Evolutionary conservation across 176 grass and related monocot genomes (phyloP), one percentile per base, ranked within the genome.

Genomic region (Typha latifolia): DNA sequence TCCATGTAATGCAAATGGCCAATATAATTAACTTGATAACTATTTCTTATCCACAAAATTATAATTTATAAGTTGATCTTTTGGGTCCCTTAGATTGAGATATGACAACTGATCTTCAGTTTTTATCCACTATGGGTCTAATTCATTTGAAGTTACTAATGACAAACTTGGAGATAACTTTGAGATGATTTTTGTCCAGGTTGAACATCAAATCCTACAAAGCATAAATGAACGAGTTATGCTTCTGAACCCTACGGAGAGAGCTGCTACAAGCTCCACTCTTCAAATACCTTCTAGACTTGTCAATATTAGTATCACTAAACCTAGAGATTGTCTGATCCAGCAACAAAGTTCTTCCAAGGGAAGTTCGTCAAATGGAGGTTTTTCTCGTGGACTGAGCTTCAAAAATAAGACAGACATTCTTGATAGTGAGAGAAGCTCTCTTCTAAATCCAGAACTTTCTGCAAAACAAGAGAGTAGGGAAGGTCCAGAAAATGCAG

Each of bases 381-480:
- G 29, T 14, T 61, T 72, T 72, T 61, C 69, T 48, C 32, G 5
- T 72, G 69, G 69, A 4, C 34, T 21, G 32, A 72, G 69, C 53
- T 72, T 72, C 19, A 72, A 72, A 47, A 72, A 61, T 32, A 72
- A 62, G 24, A 55, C 67, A 48, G 21, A 8, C 15, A 14, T 70
- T 56, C 15, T 61, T 62, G 69, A 72, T 24, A 53, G 51, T 9
- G 69, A 72, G 53, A 21, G 51, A 47, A 72, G n/a, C 19, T 72
- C 53, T 12, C 69, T 72, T 6, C 53, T 72, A 47, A 62, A 26
- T 47, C 29, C 53, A 22, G 69, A 61, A 62, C 69, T 48, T 62
- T 14, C n/a, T 49, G n/a, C 11, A 61, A 19, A 72, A 24, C 16
- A 14, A 22, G 53, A 26, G 14, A 61, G 29, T 4, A 26, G 31